Percentiles rank a stretch among this genome's conserved stretches.
phyloP scores from a whole-genome alignment of 129 eudicot genomes.

The Ambrosia artemisiifolia region DNA sequence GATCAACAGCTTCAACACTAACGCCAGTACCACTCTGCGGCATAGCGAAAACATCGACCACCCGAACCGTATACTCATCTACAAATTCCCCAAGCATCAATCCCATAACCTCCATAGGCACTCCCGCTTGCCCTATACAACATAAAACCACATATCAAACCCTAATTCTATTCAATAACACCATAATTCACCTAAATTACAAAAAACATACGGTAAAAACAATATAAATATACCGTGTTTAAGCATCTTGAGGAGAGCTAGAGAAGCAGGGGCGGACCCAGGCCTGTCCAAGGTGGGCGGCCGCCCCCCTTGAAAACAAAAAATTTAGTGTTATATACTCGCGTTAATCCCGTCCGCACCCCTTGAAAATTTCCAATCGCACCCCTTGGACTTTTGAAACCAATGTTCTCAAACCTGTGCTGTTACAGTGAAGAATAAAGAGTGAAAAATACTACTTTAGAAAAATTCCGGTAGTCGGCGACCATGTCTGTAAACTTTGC shows the following conservation, averaged over 20 bases:
- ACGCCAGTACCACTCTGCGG: conserved; percentile 99
- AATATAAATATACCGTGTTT: conserved; percentile 64
- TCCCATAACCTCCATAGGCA: conserved; percentile 99
- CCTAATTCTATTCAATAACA: background rate
- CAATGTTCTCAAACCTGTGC: no score
- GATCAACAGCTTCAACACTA: conserved; percentile 96
- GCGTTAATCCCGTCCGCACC: no score
- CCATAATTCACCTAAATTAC: background rate
- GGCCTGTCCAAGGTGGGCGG: no score
- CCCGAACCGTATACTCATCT: conserved; percentile 92
- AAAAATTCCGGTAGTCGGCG: no score
- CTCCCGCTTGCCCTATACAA: conserved; percentile 82
- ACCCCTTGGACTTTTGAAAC: no score
- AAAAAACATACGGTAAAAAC: background rate
- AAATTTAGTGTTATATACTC: no score
- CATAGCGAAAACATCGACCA: conserved; percentile 95
- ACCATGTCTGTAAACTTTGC: no score
- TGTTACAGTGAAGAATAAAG: no score
- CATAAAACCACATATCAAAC: background rate
- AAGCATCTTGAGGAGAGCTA: conserved; percentile 92
- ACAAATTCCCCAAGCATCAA: conserved; percentile 96
- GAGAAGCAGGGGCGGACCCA: no score
- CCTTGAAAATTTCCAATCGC: no score
- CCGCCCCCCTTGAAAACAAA: no score
- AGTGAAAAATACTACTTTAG: no score